These are phyloP conservation scores for Venturia aucupariae DNA, from an alignment of 2,329 filamentous ascomycete species.

Conservation along the genomic window DNA sequence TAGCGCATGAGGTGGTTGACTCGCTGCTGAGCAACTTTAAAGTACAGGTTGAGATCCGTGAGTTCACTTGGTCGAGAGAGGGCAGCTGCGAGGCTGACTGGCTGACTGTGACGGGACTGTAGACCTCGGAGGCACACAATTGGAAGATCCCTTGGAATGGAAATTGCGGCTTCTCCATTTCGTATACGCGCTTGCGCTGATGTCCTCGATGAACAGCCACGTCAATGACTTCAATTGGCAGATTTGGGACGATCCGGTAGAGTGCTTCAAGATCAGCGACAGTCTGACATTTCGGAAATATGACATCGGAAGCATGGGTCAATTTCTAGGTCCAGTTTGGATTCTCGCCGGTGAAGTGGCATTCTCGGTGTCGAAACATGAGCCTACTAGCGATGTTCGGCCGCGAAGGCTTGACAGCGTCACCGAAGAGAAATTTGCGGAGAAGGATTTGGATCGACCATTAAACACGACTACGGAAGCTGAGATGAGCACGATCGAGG, in stretches of 20 bases:
- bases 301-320: not conserved
- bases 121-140: not conserved
- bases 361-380: not conserved
- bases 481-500: not conserved
- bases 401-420: not conserved
- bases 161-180: not conserved
- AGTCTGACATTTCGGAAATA: not conserved
- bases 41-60: not conserved
- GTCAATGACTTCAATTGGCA: not conserved
- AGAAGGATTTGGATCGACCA: not conserved
- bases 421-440: not conserved
- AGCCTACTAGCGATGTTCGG: not conserved
- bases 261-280: not conserved
- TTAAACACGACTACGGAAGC: not conserved
- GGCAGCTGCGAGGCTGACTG: not conserved
- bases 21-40: not conserved
- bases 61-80: not conserved
- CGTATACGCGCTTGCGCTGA: not conserved
- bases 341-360: not conserved
- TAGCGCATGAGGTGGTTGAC: not conserved
- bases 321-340: not conserved
- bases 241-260: not conserved
- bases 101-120: not conserved
- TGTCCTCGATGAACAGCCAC: not conserved
- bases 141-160: not conserved